Percentiles rank a stretch among this genome's conserved stretches.
Conservation (phyloP, 169 alveolate species). For the Eimeria acervulina region DNA sequence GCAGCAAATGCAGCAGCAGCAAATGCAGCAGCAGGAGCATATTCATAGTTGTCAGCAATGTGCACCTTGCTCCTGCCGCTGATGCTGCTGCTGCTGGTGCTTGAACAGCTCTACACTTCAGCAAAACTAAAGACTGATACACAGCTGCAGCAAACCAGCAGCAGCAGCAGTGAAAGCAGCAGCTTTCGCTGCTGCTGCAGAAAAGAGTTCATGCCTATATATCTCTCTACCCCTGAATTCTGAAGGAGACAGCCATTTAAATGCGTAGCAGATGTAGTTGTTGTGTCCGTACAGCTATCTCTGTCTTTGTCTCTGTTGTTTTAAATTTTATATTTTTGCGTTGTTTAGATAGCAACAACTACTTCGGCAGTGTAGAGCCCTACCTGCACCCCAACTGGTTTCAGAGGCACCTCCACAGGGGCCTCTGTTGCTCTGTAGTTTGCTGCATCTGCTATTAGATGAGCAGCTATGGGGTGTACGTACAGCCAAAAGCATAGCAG, state of each 20-base stretch:
- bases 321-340: no score
- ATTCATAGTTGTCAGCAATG: no score
- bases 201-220: neutral
- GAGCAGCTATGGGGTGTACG: neutral
- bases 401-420: conserved; percentile 22
- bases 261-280: no score
- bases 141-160: conserved; percentile 2
- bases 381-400: conserved; percentile 29
- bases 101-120: no score
- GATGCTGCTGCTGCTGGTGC: no score
- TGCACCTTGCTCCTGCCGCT: no score
- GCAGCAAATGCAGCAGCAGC: no score
- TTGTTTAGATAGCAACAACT: no score
- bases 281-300: no score
- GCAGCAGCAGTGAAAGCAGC: conserved; percentile 33
- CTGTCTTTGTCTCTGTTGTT: no score
- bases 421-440: neutral
- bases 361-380: no score
- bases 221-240: neutral
- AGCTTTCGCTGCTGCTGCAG: neutral
- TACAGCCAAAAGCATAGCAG: neutral
- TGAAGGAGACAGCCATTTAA: neutral
- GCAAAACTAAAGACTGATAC: neutral
- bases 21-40: neutral
- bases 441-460: neutral